Percentiles rank a stretch among this genome's conserved stretches.
Evolutionary conservation across 257 asterid species (phyloP).

Genomic region (Solanum bulbocastanum): DNA sequence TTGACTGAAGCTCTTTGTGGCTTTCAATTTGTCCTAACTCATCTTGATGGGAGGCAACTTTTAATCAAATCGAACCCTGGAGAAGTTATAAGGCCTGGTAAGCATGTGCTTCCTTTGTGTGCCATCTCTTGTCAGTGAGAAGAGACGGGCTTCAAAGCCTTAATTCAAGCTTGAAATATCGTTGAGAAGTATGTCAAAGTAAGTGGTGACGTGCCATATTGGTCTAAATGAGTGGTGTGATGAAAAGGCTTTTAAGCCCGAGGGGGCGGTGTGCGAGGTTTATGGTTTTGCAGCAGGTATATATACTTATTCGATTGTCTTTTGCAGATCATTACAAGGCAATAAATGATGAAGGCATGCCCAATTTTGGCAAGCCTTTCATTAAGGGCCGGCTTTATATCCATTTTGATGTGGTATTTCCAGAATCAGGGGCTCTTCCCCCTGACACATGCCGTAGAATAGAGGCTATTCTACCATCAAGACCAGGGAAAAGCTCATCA

Average conservation of each 20-base stretch:
- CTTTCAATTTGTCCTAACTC: slow-evolving; percentile 22
- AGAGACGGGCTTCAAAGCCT: neutral
- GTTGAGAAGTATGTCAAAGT: neutral
- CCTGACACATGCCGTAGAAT: neutral
- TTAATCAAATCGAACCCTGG: slow-evolving; percentile 26
- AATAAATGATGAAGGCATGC: slow-evolving; percentile 33
- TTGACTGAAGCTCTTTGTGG: slow-evolving; percentile 28
- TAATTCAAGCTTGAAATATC: neutral
- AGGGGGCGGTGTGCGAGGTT: neutral
- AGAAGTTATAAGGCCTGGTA: slow-evolving; percentile 28
- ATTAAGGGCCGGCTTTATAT: slow-evolving; percentile 26
- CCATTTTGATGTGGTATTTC: slow-evolving; percentile 26
- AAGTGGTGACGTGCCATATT: neutral
- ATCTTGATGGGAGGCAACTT: slow-evolving; percentile 26
- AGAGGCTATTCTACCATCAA: slow-evolving; percentile 1
- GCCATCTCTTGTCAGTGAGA: neutral
- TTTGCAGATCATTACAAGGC: slow-evolving; percentile 30
- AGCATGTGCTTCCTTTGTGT: neutral
- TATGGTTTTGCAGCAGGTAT: neutral
- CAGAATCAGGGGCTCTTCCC: slow-evolving; percentile 16
- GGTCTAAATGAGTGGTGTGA: neutral
- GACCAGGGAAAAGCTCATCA: neutral
- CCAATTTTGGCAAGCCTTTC: slow-evolving; percentile 18
- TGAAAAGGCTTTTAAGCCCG: neutral
- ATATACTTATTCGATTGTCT: neutral